Percentiles rank a stretch among this genome's conserved stretches.
These are phyloP conservation scores for Komagataella pseudopastoris DNA, from an alignment of 805 yeast genomes.

Conservation along the genomic window DNA sequence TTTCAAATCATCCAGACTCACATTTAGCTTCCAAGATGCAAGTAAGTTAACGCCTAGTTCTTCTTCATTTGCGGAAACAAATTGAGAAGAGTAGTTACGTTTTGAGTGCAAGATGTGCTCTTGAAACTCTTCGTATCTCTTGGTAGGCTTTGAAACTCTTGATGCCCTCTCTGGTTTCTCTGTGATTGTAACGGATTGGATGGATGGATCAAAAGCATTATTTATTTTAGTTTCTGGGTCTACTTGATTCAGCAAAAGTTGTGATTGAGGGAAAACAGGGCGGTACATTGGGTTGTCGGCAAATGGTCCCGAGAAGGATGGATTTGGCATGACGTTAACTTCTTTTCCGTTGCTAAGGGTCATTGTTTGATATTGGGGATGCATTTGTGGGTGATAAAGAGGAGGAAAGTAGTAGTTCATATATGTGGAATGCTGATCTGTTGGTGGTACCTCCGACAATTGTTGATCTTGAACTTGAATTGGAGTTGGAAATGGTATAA, in stretches of 20 bases:
- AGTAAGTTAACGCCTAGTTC: background rate
- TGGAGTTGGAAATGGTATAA: background rate
- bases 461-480: background rate
- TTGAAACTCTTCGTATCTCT: background rate
- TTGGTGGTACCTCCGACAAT: background rate
- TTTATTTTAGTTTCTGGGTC: background rate
- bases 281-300: background rate
- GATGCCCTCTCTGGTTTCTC: background rate
- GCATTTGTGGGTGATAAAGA: background rate
- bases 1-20: background rate
- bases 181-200: background rate
- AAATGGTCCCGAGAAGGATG: background rate
- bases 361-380: background rate
- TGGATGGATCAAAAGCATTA: background rate
- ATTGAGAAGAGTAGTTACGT: background rate
- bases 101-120: background rate
- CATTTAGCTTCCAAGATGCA: background rate
- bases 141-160: background rate
- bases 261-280: background rate
- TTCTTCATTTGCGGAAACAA: background rate
- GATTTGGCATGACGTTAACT: background rate
- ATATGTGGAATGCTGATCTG: background rate
- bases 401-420: background rate
- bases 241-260: background rate
- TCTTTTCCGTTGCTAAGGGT: background rate